Base-by-base conservation (phyloP, 2,329 filamentous ascomycete genomes). In the Penicillium hordei region DNA sequence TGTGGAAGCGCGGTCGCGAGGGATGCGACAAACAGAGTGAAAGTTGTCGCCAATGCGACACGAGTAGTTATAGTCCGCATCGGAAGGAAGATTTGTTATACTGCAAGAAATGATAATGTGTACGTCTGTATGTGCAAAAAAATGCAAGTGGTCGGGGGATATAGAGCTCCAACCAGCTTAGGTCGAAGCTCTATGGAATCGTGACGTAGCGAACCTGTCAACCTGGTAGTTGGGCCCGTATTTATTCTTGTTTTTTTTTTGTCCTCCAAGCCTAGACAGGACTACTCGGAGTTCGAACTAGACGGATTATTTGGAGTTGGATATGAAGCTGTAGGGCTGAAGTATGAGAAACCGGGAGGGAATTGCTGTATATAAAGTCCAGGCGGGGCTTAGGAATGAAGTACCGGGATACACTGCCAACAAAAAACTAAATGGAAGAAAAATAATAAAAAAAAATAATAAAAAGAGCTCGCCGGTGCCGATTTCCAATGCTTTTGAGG, bases 1-100 rank as follows among this genome's bases (percentile, higher is more conserved):
- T 76, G 74, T 9, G 74, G 66, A 43, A 72, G 53, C 23, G 68
- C 73, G 53, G 65, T 71, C 39, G 67, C 70, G 34, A 70, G 57
- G 10, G 69, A 65, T 31, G 65, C 67, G 36, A 76, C 55, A 23
- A 69, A 61, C 17, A 52, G 31, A 4, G 31, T 36, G 33, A 45
- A 10, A 23, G 65, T 57, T 45, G 68, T 70, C 58, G 64, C 69
- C 19, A 72, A 60, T 33, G 71, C 68, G 62, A 64, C 64, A 45
- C 58, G 68, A 57, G 62, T 60, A 56, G 57, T 57, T 60, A 61
- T 57, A 46, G 57, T 61, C 59, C 67, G 63, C 71, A 74, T 74
- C 50, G 42, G 48, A 39, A 42, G 34, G 21, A 57, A 23, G 12
- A 33, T 10, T 34, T 53, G 13, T 8, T 34, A 46, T 57, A 57